Conservation (phyloP, 2,329 filamentous ascomycete species). For the Capronia americana region DNA sequence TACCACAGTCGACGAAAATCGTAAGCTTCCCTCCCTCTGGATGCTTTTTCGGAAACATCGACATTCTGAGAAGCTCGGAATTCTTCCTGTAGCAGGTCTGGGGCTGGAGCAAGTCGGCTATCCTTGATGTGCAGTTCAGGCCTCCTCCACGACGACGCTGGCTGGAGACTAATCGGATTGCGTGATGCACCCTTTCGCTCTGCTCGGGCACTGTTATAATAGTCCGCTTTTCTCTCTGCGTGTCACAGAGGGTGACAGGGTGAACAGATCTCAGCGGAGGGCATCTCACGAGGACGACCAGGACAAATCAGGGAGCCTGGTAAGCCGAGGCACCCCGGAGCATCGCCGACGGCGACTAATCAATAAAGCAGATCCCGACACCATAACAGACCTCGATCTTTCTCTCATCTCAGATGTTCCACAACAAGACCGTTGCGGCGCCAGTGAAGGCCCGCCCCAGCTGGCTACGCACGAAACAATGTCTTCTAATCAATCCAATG, state of each 20-base stretch:
- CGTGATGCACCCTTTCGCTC: background rate
- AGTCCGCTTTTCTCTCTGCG: background rate
- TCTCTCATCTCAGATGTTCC: background rate
- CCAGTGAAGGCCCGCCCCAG: background rate
- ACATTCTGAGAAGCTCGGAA: background rate
- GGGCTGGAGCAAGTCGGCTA: background rate
- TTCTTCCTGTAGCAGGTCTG: too few species aligned
- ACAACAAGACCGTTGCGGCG: background rate
- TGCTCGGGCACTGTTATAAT: background rate
- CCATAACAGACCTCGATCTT: background rate
- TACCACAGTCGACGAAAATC: conserved; percentile 33
- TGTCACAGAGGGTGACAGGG: background rate
- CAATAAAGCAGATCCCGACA: background rate
- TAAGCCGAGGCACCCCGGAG: conserved; percentile 7
- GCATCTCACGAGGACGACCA: background rate
- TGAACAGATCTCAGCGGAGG: background rate
- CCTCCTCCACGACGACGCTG: background rate
- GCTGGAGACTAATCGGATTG: conserved; percentile 3
- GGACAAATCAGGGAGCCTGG: background rate
- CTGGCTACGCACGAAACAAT: conserved; percentile 12
- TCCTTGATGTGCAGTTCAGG: background rate
- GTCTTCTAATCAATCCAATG: conserved; percentile 12
- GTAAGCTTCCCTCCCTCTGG: conserved; percentile 31
- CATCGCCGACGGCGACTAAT: conserved; percentile 7
- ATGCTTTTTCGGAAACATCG: background rate